These are phyloP conservation scores for Piper betle DNA, from an alignment of 164 flowering plant species.

Conservation along the genomic window DNA sequence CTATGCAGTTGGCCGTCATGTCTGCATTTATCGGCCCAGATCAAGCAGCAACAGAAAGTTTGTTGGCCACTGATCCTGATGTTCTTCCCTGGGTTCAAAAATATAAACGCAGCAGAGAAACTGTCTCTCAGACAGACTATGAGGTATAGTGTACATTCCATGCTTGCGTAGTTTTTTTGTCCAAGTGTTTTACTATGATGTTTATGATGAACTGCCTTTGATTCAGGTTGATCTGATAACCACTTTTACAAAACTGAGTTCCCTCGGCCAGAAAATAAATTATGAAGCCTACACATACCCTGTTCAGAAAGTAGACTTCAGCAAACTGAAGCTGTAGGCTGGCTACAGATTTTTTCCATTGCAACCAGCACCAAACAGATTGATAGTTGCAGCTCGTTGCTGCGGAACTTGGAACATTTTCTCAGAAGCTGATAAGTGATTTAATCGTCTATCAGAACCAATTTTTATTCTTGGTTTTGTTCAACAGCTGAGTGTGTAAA, in stretches of 20 bases:
- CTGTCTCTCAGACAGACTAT: constrained; percentile 85
- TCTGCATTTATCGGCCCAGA: constrained; percentile 95
- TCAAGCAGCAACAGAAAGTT: constrained; percentile 60
- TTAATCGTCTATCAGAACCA: no score
- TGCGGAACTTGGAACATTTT: no score
- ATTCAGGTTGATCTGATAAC: constrained; percentile 87
- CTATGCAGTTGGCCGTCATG: constrained; percentile 79
- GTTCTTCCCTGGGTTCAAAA: constrained; percentile 85
- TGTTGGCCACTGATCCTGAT: constrained; percentile 63
- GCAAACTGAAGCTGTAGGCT: constrained; percentile 54
- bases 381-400: not conserved
- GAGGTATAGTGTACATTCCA: constrained; percentile 28
- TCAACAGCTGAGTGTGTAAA: no score
- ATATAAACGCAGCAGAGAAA: constrained; percentile 90
- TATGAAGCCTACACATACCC: constrained; percentile 88
- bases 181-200: not conserved
- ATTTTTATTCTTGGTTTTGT: no score
- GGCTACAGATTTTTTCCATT: not conserved
- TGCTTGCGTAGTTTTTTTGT: not conserved
- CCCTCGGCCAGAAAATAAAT: constrained; percentile 73
- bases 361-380: not conserved
- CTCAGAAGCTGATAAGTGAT: no score
- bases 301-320: constrained; percentile 43
- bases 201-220: not conserved
- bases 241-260: constrained; percentile 67